Evolutionary conservation across 331 rosid species (phyloP).

Genomic region (Dryas integrifolia): DNA sequence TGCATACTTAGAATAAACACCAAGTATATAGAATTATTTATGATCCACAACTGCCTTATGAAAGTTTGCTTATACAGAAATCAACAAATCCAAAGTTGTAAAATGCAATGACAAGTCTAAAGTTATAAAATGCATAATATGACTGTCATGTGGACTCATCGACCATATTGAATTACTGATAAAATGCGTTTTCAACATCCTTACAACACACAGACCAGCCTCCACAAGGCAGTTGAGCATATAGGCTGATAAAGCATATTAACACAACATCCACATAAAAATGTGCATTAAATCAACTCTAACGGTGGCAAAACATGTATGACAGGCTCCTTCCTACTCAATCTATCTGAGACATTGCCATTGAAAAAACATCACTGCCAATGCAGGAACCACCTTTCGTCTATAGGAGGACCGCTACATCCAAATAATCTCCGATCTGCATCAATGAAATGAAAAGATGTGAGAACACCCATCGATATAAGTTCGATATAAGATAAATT

Average conservation of each 20-base stretch:
- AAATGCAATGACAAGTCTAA: too few species aligned
- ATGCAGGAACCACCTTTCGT: slow-evolving; percentile 12
- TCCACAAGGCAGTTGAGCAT: neutral
- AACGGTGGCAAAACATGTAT: neutral
- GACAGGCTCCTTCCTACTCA: slow-evolving; percentile 7
- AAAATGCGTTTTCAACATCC: slow-evolving; percentile 4
- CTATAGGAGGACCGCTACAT: slow-evolving; percentile 49
- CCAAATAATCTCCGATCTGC: slow-evolving; percentile 59
- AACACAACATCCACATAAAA: slow-evolving; percentile 13
- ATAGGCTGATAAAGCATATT: neutral
- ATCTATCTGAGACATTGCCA: neutral
- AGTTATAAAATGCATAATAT: too few species aligned
- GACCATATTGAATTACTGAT: neutral
- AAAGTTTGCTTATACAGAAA: too few species aligned
- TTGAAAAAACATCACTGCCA: neutral
- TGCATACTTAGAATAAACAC: neutral
- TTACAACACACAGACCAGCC: slow-evolving; percentile 11
- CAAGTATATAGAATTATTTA: too few species aligned
- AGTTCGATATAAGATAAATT: neutral
- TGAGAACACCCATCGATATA: slow-evolving; percentile 4
- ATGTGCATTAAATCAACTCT: slow-evolving; percentile 4
- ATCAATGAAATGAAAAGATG: slow-evolving; percentile 13
- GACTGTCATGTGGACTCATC: neutral
- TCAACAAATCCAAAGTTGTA: too few species aligned
- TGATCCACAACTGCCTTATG: too few species aligned